phyloP scores from a whole-genome alignment of 805 yeast species.

The Saccharomycopsis capsularis region DNA sequence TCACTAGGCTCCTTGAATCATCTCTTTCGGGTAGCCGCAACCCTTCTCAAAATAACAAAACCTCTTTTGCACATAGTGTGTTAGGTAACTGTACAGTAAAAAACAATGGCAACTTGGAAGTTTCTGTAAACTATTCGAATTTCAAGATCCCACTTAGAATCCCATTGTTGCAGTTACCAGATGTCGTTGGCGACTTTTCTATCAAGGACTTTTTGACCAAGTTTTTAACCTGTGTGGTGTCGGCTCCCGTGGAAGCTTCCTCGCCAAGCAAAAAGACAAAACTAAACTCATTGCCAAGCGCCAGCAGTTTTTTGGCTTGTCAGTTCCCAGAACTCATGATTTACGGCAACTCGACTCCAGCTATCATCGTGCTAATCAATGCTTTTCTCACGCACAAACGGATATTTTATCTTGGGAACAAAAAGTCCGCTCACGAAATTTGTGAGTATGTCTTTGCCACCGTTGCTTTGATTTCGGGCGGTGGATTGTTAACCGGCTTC shows the following conservation, averaged over 20 bases:
- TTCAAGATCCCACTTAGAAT: constrained; percentile 40
- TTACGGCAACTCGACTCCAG: constrained; percentile 49
- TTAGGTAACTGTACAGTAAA: constrained; percentile 1
- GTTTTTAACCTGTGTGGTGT: constrained; percentile 16
- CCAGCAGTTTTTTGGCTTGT: background rate
- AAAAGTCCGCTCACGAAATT: constrained; percentile 43
- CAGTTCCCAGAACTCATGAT: constrained; percentile 42
- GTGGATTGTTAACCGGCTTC: constrained; percentile 40
- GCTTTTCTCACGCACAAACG: constrained; percentile 48
- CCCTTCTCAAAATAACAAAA: background rate
- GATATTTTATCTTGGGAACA: constrained; percentile 43
- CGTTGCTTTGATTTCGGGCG: constrained; percentile 46
- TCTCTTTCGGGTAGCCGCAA: no score
- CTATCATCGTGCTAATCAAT: constrained; percentile 43
- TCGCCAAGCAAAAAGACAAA: constrained; percentile 3
- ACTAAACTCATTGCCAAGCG: constrained; percentile 16
- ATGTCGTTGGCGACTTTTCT: constrained; percentile 21
- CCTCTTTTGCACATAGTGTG: background rate
- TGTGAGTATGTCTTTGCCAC: constrained; percentile 44
- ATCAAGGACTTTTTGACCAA: constrained; percentile 12
- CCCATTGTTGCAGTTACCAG: constrained; percentile 28
- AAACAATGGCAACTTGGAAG: constrained; percentile 35
- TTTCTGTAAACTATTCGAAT: constrained; percentile 32
- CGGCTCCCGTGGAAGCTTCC: background rate
- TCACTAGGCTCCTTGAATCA: background rate